These are phyloP conservation scores for Aspergillus neoniger DNA, from an alignment of 2,329 filamentous ascomycete species.

Conservation along the genomic window DNA sequence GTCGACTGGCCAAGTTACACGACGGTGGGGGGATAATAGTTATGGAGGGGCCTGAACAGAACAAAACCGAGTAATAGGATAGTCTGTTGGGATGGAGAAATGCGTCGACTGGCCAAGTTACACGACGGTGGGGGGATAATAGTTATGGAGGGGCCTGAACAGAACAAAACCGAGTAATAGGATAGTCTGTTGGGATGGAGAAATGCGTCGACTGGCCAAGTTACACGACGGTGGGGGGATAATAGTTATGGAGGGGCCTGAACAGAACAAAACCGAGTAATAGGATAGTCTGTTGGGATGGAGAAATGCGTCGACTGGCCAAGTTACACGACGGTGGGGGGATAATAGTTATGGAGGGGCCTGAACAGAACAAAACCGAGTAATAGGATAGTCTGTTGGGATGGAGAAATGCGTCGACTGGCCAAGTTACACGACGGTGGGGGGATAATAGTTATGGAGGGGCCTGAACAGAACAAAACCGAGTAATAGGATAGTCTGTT, in stretches of 20 bases:
- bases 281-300: too few relatives aligned
- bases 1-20: neutral
- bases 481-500: neutral
- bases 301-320: neutral
- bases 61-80: neutral
- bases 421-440: neutral
- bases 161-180: neutral
- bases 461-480: neutral
- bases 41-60: neutral
- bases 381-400: neutral
- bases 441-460: neutral
- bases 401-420: neutral
- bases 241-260: neutral
- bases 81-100: too few relatives aligned
- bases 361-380: neutral
- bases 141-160: neutral
- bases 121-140: neutral
- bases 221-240: neutral
- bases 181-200: too few relatives aligned
- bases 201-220: neutral
- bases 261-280: neutral
- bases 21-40: neutral
- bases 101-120: neutral
- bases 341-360: neutral
- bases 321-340: neutral